Evolutionary conservation across 352 stramenopile species (phyloP), one percentile per base, ranked within the genome.

Genomic region (Pythium sukuiense): DNA sequence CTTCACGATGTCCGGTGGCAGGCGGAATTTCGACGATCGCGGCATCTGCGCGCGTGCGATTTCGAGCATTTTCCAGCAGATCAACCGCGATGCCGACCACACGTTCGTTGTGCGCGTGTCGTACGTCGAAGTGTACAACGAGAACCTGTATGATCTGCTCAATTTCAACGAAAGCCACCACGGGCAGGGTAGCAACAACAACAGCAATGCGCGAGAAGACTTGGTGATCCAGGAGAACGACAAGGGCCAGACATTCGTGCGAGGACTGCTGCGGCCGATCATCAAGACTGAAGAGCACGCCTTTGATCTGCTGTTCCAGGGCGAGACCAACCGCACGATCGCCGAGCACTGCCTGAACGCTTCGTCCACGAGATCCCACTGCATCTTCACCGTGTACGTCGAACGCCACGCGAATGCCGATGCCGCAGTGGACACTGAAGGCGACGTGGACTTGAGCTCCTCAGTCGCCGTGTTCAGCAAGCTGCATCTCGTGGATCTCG

Each of bases 401-500:
- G 79, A 92, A 61, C 83, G 80, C 27, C 72, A 73, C 24, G 54
- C 55, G 29, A 73, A 59, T 27, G 59, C 20, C 32, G 61, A 63
- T 33, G 29, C 52, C 0, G 56, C 56, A 2, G 30, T 66, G 0
- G 69, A 73, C 24, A 37, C 71, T 8, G 68, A 73, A 18, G 58
- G 48, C 9, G n/a, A 12, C 16, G 33, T 55, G 16, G 45, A 52
- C 45, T 52, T 52, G 45, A 52, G 45, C 11, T 39, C 41, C 0
- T 57, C 41, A 54, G 62, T 67, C n/a, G 65, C 76, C 9, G 72
- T 87, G 24, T 87, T 83, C 65, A 91, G 89, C 68, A 98, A 98
- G 63, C 80, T 98, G 35, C 97, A 98, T 62, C 87, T 98, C 24
- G 92, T 98, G 11, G 93, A 98, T 66, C 80, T 98, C 32, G 93